Evolutionary conservation across 2,329 filamentous ascomycete genomes (phyloP), one percentile per base, ranked within the genome.

Genomic region (Chaetomium globosum): DNA sequence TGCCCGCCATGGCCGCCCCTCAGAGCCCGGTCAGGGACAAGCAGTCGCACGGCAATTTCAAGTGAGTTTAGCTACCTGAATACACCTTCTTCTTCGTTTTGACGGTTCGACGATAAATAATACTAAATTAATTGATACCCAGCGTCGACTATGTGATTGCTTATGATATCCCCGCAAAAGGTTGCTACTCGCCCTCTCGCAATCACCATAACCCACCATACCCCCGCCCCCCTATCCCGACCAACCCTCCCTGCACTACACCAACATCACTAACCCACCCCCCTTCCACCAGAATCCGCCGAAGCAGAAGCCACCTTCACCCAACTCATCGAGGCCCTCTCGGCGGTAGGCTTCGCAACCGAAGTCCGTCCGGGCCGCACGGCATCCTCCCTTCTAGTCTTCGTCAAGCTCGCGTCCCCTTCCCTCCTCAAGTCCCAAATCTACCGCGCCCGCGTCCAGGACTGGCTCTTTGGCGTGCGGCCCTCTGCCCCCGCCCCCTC

Each of bases 381-480:
- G 31, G 82, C 85, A 60, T 90, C 86, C 63, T 91, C 91, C 3
- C 80, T 98, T 48, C 83, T 98, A 56, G 80, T 98, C 71, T 97
- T 97, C 75, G 84, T 93, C 74, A 90, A 89, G 74, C 86, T 96
- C 51, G 88, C 89, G 43, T 93, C 92, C 26, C 83, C 89, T 67
- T 83, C 87, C 71, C 86, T 93, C 69, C 83, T 99, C 66, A 86
- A 85, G 66, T 87, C 88, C 69, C 91, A 96, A 73, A 85, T 97
- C 58, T 96, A 97, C 77, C 87, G 92, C 69, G 91, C 91, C 63
- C 87, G 95, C 69, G 88, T 97, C 21, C 91, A 93, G 75, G 95
- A 98, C 78, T 99, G 93, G 92, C 86, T 98, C 39, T 90, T 95
- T 75, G 93, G 93, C 60, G 89, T 97, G 62, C 89, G 92, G 68